phyloP scores from a whole-genome alignment of 1,284 basidiomycete genomes.

The Stygiomarasmius scandens region DNA sequence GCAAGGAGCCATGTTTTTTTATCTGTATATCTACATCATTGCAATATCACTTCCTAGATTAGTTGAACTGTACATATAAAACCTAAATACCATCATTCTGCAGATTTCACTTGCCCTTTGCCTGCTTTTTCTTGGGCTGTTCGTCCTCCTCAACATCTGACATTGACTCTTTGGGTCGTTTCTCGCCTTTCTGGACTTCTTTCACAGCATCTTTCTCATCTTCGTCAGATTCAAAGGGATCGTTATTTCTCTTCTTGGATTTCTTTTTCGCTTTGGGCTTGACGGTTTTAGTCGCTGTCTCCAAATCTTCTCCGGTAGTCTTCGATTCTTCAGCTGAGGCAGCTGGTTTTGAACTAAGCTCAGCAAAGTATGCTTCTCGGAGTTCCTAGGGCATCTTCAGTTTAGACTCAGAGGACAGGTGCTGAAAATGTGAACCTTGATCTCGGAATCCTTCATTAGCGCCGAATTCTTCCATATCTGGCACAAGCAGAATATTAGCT shows the following conservation, averaged over 20 bases:
- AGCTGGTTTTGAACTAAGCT: constrained; percentile 17
- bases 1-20: not conserved
- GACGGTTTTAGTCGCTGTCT: constrained; percentile 17
- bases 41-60: not conserved
- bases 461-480: constrained; percentile 70
- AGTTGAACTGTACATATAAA: not conserved
- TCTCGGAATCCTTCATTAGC: constrained; percentile 59
- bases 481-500: not conserved
- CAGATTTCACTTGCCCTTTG: not conserved
- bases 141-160: constrained; percentile 30
- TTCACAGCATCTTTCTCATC: constrained; percentile 24
- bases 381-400: constrained; percentile 44
- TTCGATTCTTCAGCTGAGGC: not conserved
- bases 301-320: constrained; percentile 11
- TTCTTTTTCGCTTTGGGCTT: constrained; percentile 43
- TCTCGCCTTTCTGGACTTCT: constrained; percentile 21
- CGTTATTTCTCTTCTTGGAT: constrained; percentile 37
- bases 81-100: not conserved
- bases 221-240: constrained; percentile 34
- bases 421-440: constrained; percentile 45
- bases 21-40: not conserved
- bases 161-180: constrained; percentile 19
- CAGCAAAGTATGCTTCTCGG: constrained; percentile 58
- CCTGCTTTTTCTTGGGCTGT: constrained; percentile 28
- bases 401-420: not conserved